A percentile compares a stretch with the other conserved stretches of the same genome.
Conservation (phyloP, 192 early-diverging fungal species). For the Dissophora ornata region DNA sequence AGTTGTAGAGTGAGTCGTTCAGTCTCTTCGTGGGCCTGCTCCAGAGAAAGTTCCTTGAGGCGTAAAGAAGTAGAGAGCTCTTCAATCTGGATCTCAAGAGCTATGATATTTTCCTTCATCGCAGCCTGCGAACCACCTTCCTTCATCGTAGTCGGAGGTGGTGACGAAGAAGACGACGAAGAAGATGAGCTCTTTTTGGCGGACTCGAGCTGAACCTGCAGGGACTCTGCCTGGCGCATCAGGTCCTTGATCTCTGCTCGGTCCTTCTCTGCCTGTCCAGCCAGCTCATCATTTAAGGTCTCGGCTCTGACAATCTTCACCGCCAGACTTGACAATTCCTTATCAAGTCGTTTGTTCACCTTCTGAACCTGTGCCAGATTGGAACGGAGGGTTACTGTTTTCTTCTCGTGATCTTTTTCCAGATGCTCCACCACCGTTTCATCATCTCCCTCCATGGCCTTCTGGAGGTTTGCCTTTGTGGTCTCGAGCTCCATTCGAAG, state of each 20-base stretch:
- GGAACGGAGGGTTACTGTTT: conserved; percentile 1
- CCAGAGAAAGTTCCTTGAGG: conserved; percentile 25
- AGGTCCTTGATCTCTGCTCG: not conserved
- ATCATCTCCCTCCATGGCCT: conserved; percentile 1
- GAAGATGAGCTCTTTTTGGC: not conserved
- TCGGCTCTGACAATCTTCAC: conserved; percentile 11
- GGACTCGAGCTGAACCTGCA: not conserved
- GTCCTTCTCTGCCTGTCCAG: conserved; percentile 1
- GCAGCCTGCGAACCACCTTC: not conserved
- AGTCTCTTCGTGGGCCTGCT: conserved; percentile 16
- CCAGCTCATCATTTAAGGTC: conserved; percentile 15
- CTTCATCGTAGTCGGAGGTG: not conserved
- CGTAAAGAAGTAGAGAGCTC: conserved; percentile 14
- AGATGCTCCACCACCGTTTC: conserved; percentile 13
- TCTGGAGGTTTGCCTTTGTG: not conserved
- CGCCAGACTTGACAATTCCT: conserved; percentile 8
- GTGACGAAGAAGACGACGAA: not conserved
- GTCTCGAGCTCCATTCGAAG: conserved; percentile 1
- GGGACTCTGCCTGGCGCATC: not conserved
- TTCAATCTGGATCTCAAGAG: conserved; percentile 28
- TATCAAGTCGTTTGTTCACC: conserved; percentile 11
- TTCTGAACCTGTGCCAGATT: conserved; percentile 18
- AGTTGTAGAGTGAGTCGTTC: conserved; percentile 10
- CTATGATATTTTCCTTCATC: conserved; percentile 5
- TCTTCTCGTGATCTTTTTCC: conserved; percentile 27